Percentiles rank a stretch among this genome's conserved stretches.
These are phyloP conservation scores for Leucocoprinus leucothites DNA, from an alignment of 768 basidiomycete species.

Conservation along the genomic window DNA sequence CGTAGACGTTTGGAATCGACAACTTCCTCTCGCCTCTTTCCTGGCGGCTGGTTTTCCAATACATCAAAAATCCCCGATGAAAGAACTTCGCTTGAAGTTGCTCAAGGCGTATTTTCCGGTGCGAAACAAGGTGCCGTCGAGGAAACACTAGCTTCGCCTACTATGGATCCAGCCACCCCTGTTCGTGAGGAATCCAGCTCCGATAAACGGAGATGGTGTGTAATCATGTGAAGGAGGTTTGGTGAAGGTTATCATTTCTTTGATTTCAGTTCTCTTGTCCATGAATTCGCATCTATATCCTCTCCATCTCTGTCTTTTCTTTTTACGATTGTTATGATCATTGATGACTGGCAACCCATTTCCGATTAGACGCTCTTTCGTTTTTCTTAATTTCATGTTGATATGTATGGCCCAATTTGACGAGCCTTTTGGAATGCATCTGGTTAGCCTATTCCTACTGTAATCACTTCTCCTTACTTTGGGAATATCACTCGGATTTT, in stretches of 20 bases:
- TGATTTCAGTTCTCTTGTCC: neutral
- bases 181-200: conserved; percentile 12
- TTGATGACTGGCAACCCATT: neutral
- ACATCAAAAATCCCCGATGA: conserved; percentile 35
- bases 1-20: conserved; percentile 50
- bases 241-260: neutral
- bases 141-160: conserved; percentile 10
- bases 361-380: neutral
- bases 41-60: conserved; percentile 49
- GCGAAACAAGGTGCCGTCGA: conserved; percentile 21
- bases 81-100: conserved; percentile 47
- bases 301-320: conserved; percentile 3
- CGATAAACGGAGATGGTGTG: conserved; percentile 16
- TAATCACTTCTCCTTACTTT: neutral
- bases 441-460: conserved; percentile 2
- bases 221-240: conserved; percentile 14
- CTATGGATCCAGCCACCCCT: conserved; percentile 8
- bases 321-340: conserved; percentile 6
- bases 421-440: conserved; percentile 6
- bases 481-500: neutral
- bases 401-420: conserved; percentile 5
- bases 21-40: conserved; percentile 55
- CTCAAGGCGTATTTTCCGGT: conserved; percentile 44
- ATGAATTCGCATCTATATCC: neutral
- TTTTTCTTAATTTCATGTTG: conserved; percentile 1